A percentile compares a stretch with the other conserved stretches of the same genome.
Evolutionary conservation across 495 filamentous ascomycete species (phyloP).

Genomic region (Neurospora tetrasperma): DNA sequence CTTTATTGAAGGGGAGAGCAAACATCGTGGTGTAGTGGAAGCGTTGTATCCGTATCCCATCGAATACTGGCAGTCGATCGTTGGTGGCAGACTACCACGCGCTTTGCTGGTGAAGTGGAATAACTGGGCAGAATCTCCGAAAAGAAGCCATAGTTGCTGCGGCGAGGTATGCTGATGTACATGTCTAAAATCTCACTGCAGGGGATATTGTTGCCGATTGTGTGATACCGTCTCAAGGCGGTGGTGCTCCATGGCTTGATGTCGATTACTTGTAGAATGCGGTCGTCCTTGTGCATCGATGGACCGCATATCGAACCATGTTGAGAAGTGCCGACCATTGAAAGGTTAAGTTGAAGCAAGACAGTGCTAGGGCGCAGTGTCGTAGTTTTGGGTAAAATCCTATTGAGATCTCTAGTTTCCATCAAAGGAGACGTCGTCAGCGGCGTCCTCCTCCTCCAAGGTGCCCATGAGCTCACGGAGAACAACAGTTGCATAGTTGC

Average conservation of each 20-base stretch:
- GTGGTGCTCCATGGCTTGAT: not conserved
- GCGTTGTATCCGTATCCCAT: not conserved
- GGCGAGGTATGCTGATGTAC: not conserved
- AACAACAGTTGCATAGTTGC: slow-evolving; percentile 92
- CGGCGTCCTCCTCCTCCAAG: not conserved
- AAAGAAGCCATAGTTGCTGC: not conserved
- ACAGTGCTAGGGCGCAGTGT: not conserved
- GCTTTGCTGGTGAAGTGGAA: not conserved
- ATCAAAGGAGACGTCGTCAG: not conserved
- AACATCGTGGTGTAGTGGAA: not conserved
- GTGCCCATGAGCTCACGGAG: slow-evolving; percentile 62
- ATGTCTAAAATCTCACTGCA: not conserved
- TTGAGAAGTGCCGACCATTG: not conserved
- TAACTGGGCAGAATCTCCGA: not conserved
- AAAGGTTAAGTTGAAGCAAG: not conserved
- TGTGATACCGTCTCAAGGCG: not conserved
- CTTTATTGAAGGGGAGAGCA: not conserved
- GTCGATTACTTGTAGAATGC: not conserved
- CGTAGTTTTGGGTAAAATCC: not conserved
- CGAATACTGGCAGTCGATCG: not conserved
- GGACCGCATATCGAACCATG: not conserved
- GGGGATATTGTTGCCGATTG: not conserved
- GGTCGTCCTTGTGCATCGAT: not conserved
- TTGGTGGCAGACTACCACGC: not conserved
- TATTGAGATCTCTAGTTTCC: not conserved